Evolutionary conservation across 2,329 filamentous ascomycete genomes (phyloP).

Genomic region (Phaeophleospora eucalypticola): DNA sequence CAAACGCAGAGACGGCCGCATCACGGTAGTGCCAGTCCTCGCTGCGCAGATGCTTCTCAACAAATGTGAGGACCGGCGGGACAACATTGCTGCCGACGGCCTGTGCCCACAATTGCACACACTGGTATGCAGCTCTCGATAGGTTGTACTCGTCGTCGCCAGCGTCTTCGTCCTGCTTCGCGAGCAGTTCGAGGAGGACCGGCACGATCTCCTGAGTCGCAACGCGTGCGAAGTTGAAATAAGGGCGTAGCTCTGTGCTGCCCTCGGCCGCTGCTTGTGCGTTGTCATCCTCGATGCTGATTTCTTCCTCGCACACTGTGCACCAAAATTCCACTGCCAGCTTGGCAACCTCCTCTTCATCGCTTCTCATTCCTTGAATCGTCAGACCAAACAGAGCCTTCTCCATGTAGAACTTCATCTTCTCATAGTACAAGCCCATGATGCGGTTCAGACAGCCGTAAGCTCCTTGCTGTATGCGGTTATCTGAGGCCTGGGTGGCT

Average conservation of each 20-base stretch:
- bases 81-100: conserved; percentile 83
- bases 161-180: conserved; percentile 97
- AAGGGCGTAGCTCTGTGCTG: conserved; percentile 78
- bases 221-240: conserved; percentile 93
- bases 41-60: conserved; percentile 81
- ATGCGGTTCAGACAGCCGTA: conserved; percentile 98
- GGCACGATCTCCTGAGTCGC: conserved; percentile 93
- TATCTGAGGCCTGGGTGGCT: conserved; percentile 89
- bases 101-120: conserved; percentile 90
- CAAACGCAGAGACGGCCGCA: conserved; percentile 93
- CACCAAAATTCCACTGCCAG: conserved; percentile 99
- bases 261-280: conserved; percentile 66
- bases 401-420: conserved; percentile 99
- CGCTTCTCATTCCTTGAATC: conserved; percentile 96
- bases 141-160: conserved; percentile 97
- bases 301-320: conserved; percentile 99
- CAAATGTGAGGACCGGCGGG: conserved; percentile 79
- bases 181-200: conserved; percentile 80
- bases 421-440: conserved; percentile 98
- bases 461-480: conserved; percentile 87
- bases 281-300: conserved; percentile 97
- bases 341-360: conserved; percentile 97
- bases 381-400: conserved; percentile 97
- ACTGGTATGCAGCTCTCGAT: conserved; percentile 92
- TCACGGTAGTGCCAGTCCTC: conserved; percentile 95